phyloP scores from a whole-genome alignment of 2,329 filamentous ascomycete species.

The Beauveria sp. region DNA sequence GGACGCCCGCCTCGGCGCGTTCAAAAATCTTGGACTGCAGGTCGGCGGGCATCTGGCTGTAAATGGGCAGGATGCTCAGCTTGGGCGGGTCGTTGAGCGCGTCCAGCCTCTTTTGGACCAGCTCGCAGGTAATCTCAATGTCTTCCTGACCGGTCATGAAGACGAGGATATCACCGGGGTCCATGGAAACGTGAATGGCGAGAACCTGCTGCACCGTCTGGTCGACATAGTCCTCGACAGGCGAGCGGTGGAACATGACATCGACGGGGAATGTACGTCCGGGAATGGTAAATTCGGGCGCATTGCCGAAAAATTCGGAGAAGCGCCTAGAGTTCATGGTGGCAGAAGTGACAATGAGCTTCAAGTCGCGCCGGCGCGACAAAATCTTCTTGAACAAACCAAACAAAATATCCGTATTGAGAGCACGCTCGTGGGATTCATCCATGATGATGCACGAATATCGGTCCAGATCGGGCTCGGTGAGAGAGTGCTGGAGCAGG shows the following conservation, averaged over 20 bases:
- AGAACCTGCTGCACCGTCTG: constrained; percentile 93
- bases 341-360: constrained; percentile 94
- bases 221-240: constrained; percentile 96
- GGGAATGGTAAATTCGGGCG: constrained; percentile 93
- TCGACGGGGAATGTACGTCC: constrained; percentile 96
- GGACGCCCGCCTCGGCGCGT: constrained; percentile 76
- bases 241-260: constrained; percentile 88
- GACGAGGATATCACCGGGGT: constrained; percentile 85
- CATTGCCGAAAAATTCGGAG: constrained; percentile 90
- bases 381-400: constrained; percentile 96
- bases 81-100: constrained; percentile 91
- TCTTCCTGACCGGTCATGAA: constrained; percentile 99
- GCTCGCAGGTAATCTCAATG: constrained; percentile 92
- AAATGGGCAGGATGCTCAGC: constrained; percentile 90
- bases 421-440: constrained; percentile 90
- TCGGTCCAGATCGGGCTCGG: constrained; percentile 85
- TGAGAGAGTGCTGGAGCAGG: constrained; percentile 82
- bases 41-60: constrained; percentile 99
- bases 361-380: constrained; percentile 79
- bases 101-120: constrained; percentile 79
- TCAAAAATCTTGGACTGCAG: constrained; percentile 98
- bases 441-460: constrained; percentile 99
- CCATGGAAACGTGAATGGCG: constrained; percentile 93
- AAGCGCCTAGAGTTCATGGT: constrained; percentile 98
- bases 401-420: constrained; percentile 97